Evolutionary conservation across 2,329 filamentous ascomycete species (phyloP).

Genomic region (Alternaria sp.): DNA sequence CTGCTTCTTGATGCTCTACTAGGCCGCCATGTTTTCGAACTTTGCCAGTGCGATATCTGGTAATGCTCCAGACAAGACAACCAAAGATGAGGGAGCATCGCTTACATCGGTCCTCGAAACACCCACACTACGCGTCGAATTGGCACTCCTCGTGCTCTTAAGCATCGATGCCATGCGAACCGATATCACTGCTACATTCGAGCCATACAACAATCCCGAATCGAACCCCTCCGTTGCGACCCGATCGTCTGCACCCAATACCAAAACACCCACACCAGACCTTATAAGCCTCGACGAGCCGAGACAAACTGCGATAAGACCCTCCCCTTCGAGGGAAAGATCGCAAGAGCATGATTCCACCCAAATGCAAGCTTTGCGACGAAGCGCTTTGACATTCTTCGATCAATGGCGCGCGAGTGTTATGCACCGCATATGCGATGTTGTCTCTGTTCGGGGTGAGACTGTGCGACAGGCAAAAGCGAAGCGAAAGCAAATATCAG

Average conservation of each 20-base stretch:
- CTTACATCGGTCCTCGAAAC: conserved; percentile 53
- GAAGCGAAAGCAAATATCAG: conserved; percentile 31
- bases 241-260: conserved; percentile 14
- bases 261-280: conserved; percentile 24
- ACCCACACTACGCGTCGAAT: conserved; percentile 53
- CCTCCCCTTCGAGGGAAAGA: conserved; percentile 39
- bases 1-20: neutral
- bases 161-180: conserved; percentile 57
- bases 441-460: conserved; percentile 53
- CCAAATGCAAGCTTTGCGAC: conserved; percentile 71
- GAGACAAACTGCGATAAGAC: conserved; percentile 35
- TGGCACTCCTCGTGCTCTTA: conserved; percentile 58
- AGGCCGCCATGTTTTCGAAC: conserved; percentile 2
- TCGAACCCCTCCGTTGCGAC: conserved; percentile 14
- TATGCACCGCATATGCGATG: conserved; percentile 74
- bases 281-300: conserved; percentile 44
- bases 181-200: conserved; percentile 39
- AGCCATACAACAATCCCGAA: conserved; percentile 32
- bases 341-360: conserved; percentile 60
- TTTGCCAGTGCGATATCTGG: conserved; percentile 8
- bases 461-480: conserved; percentile 48
- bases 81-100: conserved; percentile 40
- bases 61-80: neutral
- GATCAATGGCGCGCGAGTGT: conserved; percentile 81
- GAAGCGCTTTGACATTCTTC: conserved; percentile 74